Base-by-base conservation (phyloP, 495 filamentous ascomycete genomes). In the Hypoxylon trugodes region DNA sequence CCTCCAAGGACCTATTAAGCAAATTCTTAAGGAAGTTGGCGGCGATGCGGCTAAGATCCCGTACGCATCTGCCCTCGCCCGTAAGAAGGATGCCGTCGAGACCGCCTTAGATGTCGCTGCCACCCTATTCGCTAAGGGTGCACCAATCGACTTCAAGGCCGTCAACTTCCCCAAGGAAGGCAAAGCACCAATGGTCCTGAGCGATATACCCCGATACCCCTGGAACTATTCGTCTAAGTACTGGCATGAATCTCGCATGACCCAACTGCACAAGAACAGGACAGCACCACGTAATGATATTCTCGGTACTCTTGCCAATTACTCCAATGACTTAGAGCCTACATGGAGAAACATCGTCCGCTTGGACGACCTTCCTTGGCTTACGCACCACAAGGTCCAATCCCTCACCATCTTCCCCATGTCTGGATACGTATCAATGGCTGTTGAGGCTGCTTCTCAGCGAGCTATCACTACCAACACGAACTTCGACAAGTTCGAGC, bases 361-460 rank as follows among this genome's bases (percentile, higher is more conserved):
- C 12, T 25, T 79, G 0, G 69, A 74, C 9, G 83, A 87, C 43
- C 59, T 79, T 0, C 81, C 82, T 0, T 89, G 84, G 85, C 45
- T 87, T 1, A 48, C 70, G 9, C 82, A 85, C 35, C 85, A 87
- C 69, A 73, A 65, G 49, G 69, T 84, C 35, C 79, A 82, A 40
- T 75, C 72, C 1, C 47, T 78, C 42, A 77, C 71, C 1, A 73
- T 91, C 0, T 87, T 87, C 57, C 88, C 89, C n/a, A 83, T 81
- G 51, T 80, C 86, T 5, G 84, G 79, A 0, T 89, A 84, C 53
- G 62, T 86, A 22, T 73, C 79, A 2, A 85, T 85, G 74, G 84
- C 82, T 1, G 43, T 87, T 0, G 87, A 91, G 55, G 79, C 84
- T 0, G 68, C 75, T 26, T 55, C 69, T 25, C 77, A 81, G 47